Evolutionary conservation across 2,329 filamentous ascomycete genomes (phyloP), one percentile per base, ranked within the genome.

Genomic region (Microdochium bolleyi): DNA sequence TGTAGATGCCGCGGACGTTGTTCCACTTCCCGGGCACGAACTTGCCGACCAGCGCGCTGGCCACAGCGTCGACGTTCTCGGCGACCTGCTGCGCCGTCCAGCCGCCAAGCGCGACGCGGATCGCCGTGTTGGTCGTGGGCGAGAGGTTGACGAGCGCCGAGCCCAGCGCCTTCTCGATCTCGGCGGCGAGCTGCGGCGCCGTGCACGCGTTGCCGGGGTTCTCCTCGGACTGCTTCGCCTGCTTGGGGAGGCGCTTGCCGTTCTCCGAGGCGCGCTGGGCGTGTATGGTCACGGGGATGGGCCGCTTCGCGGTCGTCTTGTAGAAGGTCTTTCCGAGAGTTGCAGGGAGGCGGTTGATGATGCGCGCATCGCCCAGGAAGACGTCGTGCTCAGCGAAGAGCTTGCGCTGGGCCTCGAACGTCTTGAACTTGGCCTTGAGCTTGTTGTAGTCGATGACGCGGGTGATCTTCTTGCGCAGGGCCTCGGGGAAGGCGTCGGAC

Each of bases 261-360:
- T 83, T 77, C 19, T 76, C 77, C 69, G 82, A 87, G 57, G 79
- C 75, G 51, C 77, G 76, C 66, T 83, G 78, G 57, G 84, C 70
- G 62, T 75, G 79, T 56, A 97, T 78, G 46, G 79, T 76, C 37
- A 97, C 81, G 24, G 94, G 92, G 54, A 99, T 84, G 10, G 94
- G 94, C 38, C 92, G 81, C 79, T 97, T 97, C 57, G 73, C 71
- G 2, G 86, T 89, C 53, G 74, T 79, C 74, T 91, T 87, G 80
- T 94, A 97, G 70, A 99, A 97, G 1, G 87, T 87, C 75, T 96
- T 97, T 61, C 92, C 94, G 13, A 99, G 83, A 2, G 85, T 76
- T 58, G 82, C 80, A 53, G 92, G 89, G 55, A 97, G 78, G 25
- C 77, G 73, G 67, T 80, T 85, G 64, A 85, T 77, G 62, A 99